A percentile compares a stretch with the other conserved stretches of the same genome.
These are phyloP conservation scores for Infundibulicybe gibba DNA, from an alignment of 768 basidiomycete species.

Conservation along the genomic window DNA sequence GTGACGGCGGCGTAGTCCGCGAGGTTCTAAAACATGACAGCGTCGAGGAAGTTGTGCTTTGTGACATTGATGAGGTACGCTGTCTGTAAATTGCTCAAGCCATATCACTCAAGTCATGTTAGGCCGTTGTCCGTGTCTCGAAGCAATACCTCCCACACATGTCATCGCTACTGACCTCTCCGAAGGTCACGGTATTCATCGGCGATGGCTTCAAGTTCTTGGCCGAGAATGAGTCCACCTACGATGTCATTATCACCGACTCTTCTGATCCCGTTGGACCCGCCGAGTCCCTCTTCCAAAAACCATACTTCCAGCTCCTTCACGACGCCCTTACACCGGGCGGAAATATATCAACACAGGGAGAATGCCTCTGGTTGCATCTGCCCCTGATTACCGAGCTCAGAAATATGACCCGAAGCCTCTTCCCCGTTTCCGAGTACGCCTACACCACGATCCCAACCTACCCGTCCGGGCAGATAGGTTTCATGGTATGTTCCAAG, in stretches of 20 bases:
- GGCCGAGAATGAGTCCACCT: slow-evolving; percentile 77
- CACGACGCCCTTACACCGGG: slow-evolving; percentile 86
- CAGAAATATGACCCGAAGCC: slow-evolving; percentile 55
- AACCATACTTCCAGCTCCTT: slow-evolving; percentile 94
- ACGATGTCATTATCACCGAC: slow-evolving; percentile 99
- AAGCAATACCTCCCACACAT: slow-evolving; percentile 93
- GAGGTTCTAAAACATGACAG: slow-evolving; percentile 93
- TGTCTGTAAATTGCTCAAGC: not conserved
- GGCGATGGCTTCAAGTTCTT: slow-evolving; percentile 99
- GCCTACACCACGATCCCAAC: slow-evolving; percentile 97
- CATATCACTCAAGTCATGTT: not conserved
- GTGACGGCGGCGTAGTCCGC: slow-evolving; percentile 96
- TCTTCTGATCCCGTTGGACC: slow-evolving; percentile 98
- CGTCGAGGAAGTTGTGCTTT: slow-evolving; percentile 90
- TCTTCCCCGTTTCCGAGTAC: slow-evolving; percentile 86
- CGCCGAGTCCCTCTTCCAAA: slow-evolving; percentile 90
- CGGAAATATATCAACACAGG: slow-evolving; percentile 94
- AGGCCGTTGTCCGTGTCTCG: slow-evolving; percentile 95
- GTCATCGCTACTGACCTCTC: slow-evolving; percentile 76
- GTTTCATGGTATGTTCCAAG: slow-evolving; percentile 88
- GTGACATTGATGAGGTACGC: slow-evolving; percentile 92
- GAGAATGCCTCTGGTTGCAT: slow-evolving; percentile 94
- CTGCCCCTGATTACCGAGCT: slow-evolving; percentile 81
- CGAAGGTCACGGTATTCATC: slow-evolving; percentile 79
- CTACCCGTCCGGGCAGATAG: slow-evolving; percentile 98